Base-by-base conservation (phyloP, 257 asterid species). In the Ocimum tenuiflorum region DNA sequence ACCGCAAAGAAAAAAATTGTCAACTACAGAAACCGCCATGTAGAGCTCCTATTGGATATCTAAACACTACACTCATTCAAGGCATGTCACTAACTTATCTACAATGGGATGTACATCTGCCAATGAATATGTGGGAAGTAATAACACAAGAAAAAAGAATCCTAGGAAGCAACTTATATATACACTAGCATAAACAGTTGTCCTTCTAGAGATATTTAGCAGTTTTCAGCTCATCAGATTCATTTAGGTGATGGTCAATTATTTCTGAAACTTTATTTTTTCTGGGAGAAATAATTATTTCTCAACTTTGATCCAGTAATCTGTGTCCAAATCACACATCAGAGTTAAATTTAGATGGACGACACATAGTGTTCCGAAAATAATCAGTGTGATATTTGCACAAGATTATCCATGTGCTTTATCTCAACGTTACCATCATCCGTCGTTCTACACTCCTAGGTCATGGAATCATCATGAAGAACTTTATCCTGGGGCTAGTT, bases 41-140 rank as follows among this genome's bases (percentile, higher is more conserved):
- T n/a, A 49, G 60, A 27, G 55, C 41, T 39, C 47, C 51, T 72
- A 46, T 48, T 19, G 42, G 66, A 65, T 60, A 70, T 51, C 48
- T 58, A 57, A 46, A 46, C 54, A 18, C 18, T 59, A 20, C 60
- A 20, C 20, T 17, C 18, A 58, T 17, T 55, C 24, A 49, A 15
- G 42, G 14, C n/a, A 10, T 29, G 47, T 22, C 13, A 31, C 0
- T 56, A 33, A 56, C 19, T 19, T 49, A 36, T 41, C 48, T 19
- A 43, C 33, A 10, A 23, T 15, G 47, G 18, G 20, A 46, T 60
- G 49, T 55, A 43, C 42, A 45, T 62, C 42, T 15, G 33, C 43
- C 33, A 50, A 70, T 31, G 24, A 52, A 33, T 33, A 3, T 15
- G 18, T 39, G 18, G 46, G 61, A 15, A 35, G 14, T 39, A 8